Base-by-base conservation (phyloP, 2,329 filamentous ascomycete genomes). In the Sporothrix curviconia region DNA sequence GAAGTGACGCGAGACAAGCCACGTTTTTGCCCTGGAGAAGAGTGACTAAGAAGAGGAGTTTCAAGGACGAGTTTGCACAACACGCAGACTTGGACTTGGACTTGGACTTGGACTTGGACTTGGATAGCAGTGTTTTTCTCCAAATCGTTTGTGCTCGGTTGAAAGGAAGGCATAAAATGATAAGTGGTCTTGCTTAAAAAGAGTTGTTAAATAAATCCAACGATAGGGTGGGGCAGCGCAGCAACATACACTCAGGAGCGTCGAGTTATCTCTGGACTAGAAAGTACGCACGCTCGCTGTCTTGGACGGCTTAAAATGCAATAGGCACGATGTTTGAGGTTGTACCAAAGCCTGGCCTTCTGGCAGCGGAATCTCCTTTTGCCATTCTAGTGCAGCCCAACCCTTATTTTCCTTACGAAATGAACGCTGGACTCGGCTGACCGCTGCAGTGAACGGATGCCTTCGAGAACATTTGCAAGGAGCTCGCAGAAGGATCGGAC, bases 351-450 rank as follows among this genome's bases (percentile, higher is more conserved):
- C 30, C 19, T 30, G 37, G 39, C 17, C 30, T 22, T 57, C 52
- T 17, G 47, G 28, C 44, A 28, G 14, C 17, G 51, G 28, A 36
- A 52, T 57, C 37, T 56, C 37, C 22, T 44, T 56, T 44, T 24
- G 14, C 17, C 9, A 42, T 14, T 50, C 44, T 57, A 46, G 46
- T 57, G 47, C 39, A 36, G 51, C 51, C 50, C 51, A 54, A 54
- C 51, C 36, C 25, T n/a, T 53, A 22, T 50, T 37, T 50, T 30
- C 32, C 32, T 22, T 37, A 30, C 47, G 32, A 52, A 52, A 52
- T 52, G 49, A 34, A 52, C 49, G 40, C 22, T 51, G 34, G 49
- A 22, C 47, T 22, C 15, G 40, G 49, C 3, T 5, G 24, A 30
- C 34, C 24, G 25, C n/a, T n/a, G n/a, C 28, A 19, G 8, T 24